Evolutionary conservation across 2,329 filamentous ascomycete species (phyloP), one percentile per base, ranked within the genome.

Genomic region (Beauveria caledonica): DNA sequence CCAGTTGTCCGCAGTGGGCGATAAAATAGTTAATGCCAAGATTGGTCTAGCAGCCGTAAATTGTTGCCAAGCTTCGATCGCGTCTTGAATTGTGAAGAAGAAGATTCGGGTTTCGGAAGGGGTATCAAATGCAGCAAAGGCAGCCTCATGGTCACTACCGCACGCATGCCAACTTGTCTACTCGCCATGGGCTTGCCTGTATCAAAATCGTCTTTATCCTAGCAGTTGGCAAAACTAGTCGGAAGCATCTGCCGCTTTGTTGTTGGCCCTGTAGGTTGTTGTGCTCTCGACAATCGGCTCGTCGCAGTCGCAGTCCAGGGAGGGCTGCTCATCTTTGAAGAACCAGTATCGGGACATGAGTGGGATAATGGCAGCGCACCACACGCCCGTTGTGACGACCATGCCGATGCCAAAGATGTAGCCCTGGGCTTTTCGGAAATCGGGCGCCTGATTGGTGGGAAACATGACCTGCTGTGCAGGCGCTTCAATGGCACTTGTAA

Each of bases 381-480:
- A 63, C 7, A 62, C 54, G 3, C 52, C 52, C 48, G 33, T 61
- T 17, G 50, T 33, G 10, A 59, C 59, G 15, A 63, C 50, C 59
- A 61, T 58, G 17, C 33, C 59, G 17, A 61, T 33, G 6, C 62
- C 62, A 46, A 40, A 63, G 1, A 33, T 23, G 36, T 58, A 63
- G 3, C 62, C 62, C 19, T 59, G 42, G 2, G 62, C 50, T 5
- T 25, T 17, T 2, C 44, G 42, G 23, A 63, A 63, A 23, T 59
- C 25, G 17, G 62, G 62, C 23, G 62, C 59, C 5, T 63, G 27
- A 2, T 23, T 39, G 3, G 48, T 39, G 9, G 62, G 62, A 40
- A 63, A 63, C 19, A 61, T 21, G 8, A 46, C 36, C 40, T 63
- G 62, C 44, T 63, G 62, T 11, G 60, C 62, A n/a, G 59, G 59